A percentile compares a stretch with the other conserved stretches of the same genome.
phyloP scores from a whole-genome alignment of 1,284 basidiomycete genomes.

The Cryptococcus maquisensis region DNA sequence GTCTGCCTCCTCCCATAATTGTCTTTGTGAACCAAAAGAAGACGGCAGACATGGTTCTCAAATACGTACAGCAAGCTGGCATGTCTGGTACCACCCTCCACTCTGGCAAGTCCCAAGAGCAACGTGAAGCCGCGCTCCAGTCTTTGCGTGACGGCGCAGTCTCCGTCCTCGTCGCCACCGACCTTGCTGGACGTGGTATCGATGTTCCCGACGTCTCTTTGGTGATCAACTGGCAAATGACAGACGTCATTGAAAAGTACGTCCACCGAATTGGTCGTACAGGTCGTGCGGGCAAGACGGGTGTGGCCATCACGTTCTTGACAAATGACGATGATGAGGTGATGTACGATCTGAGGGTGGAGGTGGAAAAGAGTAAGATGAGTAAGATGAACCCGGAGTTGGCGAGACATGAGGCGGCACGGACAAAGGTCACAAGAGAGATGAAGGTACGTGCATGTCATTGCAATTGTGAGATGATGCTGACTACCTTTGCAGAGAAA shows the following conservation, averaged over 20 bases:
- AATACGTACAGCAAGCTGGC: conserved; percentile 79
- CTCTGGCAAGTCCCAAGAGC: conserved; percentile 95
- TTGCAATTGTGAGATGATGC: not conserved
- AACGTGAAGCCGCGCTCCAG: conserved; percentile 87
- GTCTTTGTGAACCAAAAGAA: conserved; percentile 99
- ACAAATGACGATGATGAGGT: conserved; percentile 94
- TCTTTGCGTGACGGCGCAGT: conserved; percentile 77
- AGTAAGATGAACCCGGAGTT: conserved; percentile 84
- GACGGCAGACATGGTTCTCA: conserved; percentile 92
- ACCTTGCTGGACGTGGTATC: conserved; percentile 96
- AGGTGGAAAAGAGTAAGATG: conserved; percentile 86
- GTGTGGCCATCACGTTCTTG: conserved; percentile 89
- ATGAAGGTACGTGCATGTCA: conserved; percentile 60
- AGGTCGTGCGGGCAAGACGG: conserved; percentile 92
- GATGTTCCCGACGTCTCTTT: conserved; percentile 83
- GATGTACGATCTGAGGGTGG: conserved; percentile 67
- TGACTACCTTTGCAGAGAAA: conserved; percentile 11
- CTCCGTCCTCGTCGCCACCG: conserved; percentile 89
- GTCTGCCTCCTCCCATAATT: conserved; percentile 86
- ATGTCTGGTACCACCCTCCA: conserved; percentile 83
- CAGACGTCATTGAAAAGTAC: conserved; percentile 90
- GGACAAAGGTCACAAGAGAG: conserved; percentile 78
- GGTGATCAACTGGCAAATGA: conserved; percentile 98
- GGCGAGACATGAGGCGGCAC: conserved; percentile 82
- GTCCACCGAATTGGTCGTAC: conserved; percentile 88